Base-by-base conservation (phyloP, 2,329 filamentous ascomycete species). In the Trichoderma breve region DNA sequence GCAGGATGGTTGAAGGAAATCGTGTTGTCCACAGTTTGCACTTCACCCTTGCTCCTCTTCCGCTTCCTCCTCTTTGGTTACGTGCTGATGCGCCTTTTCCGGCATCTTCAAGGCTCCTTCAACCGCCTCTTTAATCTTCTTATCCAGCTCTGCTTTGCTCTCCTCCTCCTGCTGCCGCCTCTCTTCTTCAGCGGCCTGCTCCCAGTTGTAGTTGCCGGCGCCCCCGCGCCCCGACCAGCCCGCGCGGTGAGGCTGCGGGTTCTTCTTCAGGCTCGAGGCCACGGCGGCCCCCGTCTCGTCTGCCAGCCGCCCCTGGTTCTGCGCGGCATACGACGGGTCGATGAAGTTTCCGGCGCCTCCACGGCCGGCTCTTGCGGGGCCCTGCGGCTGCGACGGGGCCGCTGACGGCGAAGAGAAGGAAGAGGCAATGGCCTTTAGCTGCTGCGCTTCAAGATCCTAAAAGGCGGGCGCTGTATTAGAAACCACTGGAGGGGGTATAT, bases 271-370 rank as follows among this genome's bases (percentile, higher is more conserved):
- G 65, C 78, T 80, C 6, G 80, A 79, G 24, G 73, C 77, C 47
- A 82, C 79, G 11, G 81, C 80, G 6, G 78, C 81, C 18, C 75
- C 78, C 47, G 77, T 80, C 75, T 77, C 79, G 73, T 77, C 78
- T 3, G 78, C 80, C 73, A 80, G 80, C 67, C 80, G 78, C 68
- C 79, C 77, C 71, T 80, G 77, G 74, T 81, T 80, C 60, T 76
- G 77, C 5, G 80, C 75, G 47, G 78, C 76, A 26, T 80, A 76
- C 57, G 79, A 75, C 21, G 81, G 75, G 68, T 84, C 83, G 67
- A 85, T 78, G 76, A 86, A 89, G 82, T 91, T 91, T 47, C 89
- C 89, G 1, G 89, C 88, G 24, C 89, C 89, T 74, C 89, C 89
- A 72, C 89, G 86, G 69, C 89, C 89, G 43, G 80, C 81, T 51